Evolutionary conservation across 2,329 filamentous ascomycete species (phyloP), one percentile per base, ranked within the genome.

Genomic region (Verticillium isaacii): DNA sequence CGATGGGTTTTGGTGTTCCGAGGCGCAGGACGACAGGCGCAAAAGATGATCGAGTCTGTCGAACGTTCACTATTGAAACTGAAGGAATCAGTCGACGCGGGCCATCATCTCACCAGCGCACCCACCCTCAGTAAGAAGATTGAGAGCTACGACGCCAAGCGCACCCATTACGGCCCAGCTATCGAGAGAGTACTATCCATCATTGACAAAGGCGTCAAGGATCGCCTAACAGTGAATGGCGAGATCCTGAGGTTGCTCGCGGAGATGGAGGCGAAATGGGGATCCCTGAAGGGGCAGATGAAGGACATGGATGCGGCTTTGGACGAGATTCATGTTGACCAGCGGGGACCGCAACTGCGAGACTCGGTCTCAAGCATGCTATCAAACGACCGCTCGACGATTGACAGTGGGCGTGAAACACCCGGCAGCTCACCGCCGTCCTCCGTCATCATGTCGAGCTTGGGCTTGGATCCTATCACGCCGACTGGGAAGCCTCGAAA

Each of bases 1-100:
- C 89, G 93, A 61, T 99, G 95, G 95, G 89, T 99, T 54, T 84
- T 96, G 60, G 93, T 98, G 39, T 99, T 99, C 78, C 87, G 94
- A 61, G 94, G 95, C 66, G 95, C 95, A 17, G 93, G 93, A 15
- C 85, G 90, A 62, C 93, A 97, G 75, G 94, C 95, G 5, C 87
- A 95, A 68, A 97, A 97, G 78, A 97, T 99, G 93, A 94, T 92
- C 72, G 92, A 97, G 68, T 97, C 93, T 3, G 92, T 98, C 25
- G 91, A 96, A 71, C 85, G 94, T 66, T 97, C 93, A 72, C 86
- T 96, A 62, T 77, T 81, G 56, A 96, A 96, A 75, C 82, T 99
- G 39, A 88, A 85, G 65, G 92, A 97, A 71, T 88, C 87, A 4
- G 80, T 97, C 17, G 91, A 96, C 62, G 82, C 86, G 12, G 89